Evolutionary conservation across 495 filamentous ascomycete genomes (phyloP), one percentile per base, ranked within the genome.

Genomic region (Daldinia loculata): DNA sequence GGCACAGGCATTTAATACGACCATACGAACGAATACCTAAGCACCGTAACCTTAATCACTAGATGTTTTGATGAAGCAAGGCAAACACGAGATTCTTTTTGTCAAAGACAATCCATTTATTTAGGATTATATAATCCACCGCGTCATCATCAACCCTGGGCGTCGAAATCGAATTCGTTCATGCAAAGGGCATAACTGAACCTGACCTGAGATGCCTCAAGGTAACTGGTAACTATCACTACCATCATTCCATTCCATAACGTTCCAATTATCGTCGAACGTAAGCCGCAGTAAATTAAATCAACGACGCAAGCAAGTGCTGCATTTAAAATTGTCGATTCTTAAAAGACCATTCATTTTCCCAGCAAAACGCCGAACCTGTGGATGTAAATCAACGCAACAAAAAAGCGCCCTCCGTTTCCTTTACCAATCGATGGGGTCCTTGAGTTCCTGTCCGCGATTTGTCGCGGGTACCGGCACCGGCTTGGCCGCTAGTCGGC

Each of bases 401-500:
- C 14, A 45, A 17, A 58, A 63, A 62, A 52, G 26, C 41, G 34
- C 22, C 34, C 14, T 14, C 30, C 24, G 15, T 52, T 22, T 14
- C 29, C n/a, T 51, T 72, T 34, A 99, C 95, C 95, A 99, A 75
- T 98, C 94, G 58, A 97, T 82, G 36, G 95, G 94, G 81, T 99
- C 94, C 70, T 87, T 90, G 73, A 91, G 87, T 67, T 88, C 89
- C 73, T 96, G 90, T 1, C 95, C 95, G 15, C 92, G 84, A 81
- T 98, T 98, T 66, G 95, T 98, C 79, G 88, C 94, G 41, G 95
- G 94, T 30, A 98, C 91, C 17, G 92, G 89, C 24, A 85, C 91
- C 19, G 95, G 92, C 79, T 94, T 90, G n/a, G 91, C 88, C 73
- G 89, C 90, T 45, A 94, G 86, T 64, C 88, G 85, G 29, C 90